These are phyloP conservation scores for Linum lewisii DNA, from an alignment of 345 rosid species.

Conservation along the genomic window DNA sequence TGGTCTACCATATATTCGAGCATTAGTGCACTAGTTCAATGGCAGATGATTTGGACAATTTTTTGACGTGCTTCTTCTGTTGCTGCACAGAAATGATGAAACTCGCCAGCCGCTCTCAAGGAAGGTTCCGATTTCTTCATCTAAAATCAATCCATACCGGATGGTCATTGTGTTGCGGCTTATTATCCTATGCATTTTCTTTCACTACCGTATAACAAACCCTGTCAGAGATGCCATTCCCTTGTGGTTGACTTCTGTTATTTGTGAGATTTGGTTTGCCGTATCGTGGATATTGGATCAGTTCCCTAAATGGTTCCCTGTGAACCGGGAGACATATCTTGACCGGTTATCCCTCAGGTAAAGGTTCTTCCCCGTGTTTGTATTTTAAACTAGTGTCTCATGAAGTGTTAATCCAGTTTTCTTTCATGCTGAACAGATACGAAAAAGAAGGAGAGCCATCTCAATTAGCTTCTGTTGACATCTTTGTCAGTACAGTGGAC, in stretches of 20 bases:
- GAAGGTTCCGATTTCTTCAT: constrained; percentile 1
- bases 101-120: constrained; percentile 6
- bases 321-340: constrained; percentile 8
- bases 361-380: neutral
- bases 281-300: constrained; percentile 8
- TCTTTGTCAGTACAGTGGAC: constrained; percentile 6
- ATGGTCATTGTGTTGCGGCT: constrained; percentile 7
- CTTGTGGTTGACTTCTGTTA: constrained; percentile 6
- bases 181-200: constrained; percentile 4
- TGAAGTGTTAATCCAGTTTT: neutral
- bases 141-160: constrained; percentile 1
- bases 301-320: constrained; percentile 7
- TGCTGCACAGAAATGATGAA: constrained; percentile 1
- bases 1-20: neutral
- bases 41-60: neutral
- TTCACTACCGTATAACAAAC: constrained; percentile 3
- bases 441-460: constrained; percentile 6
- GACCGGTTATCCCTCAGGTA: constrained; percentile 3
- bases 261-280: constrained; percentile 7
- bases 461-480: constrained; percentile 4
- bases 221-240: constrained; percentile 1
- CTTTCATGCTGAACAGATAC: neutral
- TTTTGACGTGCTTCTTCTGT: neutral
- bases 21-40: neutral
- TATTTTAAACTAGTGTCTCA: neutral